Evolutionary conservation across 306 rosid species (phyloP), one percentile per base, ranked within the genome.

Genomic region (Oxytropis ochrocephala): DNA sequence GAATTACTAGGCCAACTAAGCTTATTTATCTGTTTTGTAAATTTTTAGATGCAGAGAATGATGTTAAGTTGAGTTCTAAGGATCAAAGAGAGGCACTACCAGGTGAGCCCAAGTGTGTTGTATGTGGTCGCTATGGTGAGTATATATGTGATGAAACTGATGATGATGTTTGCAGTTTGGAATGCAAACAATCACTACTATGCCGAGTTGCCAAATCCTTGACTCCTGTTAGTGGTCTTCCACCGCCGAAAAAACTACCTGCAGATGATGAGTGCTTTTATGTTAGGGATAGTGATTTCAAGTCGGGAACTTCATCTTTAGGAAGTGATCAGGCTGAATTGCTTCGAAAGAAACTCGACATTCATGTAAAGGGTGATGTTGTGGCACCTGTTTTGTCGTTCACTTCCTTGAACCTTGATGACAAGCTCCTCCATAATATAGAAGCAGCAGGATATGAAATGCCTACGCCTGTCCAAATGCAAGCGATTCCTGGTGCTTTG

Each of bases 391-490:
- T 81, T 48, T 72, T 86, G 67, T 86, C 92, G 11, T 88, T 91
- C 44, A 27, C 86, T 78, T 79, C 75, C 0, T 88, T 84, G 67
- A 79, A 78, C 75, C 83, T 86, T 72, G 92, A 89, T 35, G 85
- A 75, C 18, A 85, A 83, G 80, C 96, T 91, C 43, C 84, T 83
- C 50, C 84, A 88, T 67, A 91, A 88, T 74, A 74, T 88, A 57
- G 96, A 91, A 77, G 78, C 88, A 21, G 89, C 89, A 36, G 89
- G 96, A 9, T 91, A 85, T 76, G 92, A 86, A 54, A 62, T 86
- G 86, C 97, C 96, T 55, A 88, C 96, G 6, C 85, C 97, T 76
- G 91, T 91, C 19, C 97, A 91, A 80, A 91, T 88, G 97, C 97
- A 91, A 83, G 91, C 96, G 69, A 86, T 91, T 13, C 97, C 97